These are phyloP conservation scores for Naganishia vaughanmartiniae DNA, from an alignment of 768 basidiomycete genomes.

Conservation along the genomic window DNA sequence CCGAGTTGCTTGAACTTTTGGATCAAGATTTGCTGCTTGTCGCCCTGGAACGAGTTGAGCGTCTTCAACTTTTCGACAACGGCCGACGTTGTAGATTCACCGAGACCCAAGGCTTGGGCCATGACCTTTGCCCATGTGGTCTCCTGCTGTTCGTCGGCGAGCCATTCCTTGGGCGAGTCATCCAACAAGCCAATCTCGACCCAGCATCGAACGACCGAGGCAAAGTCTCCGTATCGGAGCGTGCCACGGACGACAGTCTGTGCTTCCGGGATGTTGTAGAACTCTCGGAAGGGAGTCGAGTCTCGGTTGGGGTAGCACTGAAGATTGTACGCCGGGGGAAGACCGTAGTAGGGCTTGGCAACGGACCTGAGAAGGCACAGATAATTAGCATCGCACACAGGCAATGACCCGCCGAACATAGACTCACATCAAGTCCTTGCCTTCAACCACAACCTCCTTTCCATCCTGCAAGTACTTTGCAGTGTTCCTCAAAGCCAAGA, in stretches of 20 bases:
- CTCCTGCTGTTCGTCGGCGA: conserved; percentile 57
- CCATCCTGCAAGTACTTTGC: conserved; percentile 74
- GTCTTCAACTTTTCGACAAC: conserved; percentile 70
- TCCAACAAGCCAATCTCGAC: conserved; percentile 86
- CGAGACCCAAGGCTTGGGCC: conserved; percentile 62
- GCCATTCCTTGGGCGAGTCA: conserved; percentile 70
- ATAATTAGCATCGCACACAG: not conserved
- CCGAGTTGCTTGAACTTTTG: conserved; percentile 92
- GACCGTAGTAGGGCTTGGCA: conserved; percentile 91
- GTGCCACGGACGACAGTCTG: conserved; percentile 91
- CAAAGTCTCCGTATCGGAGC: conserved; percentile 76
- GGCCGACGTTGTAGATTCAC: conserved; percentile 71
- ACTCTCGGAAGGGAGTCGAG: conserved; percentile 83
- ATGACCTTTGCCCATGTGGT: conserved; percentile 82
- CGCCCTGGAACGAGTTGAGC: conserved; percentile 65
- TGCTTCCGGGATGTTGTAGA: conserved; percentile 88
- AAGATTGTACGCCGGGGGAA: conserved; percentile 74
- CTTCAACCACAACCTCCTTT: conserved; percentile 65
- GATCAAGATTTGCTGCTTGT: conserved; percentile 69
- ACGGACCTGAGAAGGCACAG: conserved; percentile 38
- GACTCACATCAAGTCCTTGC: conserved; percentile 75
- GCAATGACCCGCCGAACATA: conserved; percentile 1
- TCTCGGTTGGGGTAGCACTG: conserved; percentile 97
- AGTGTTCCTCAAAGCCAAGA: conserved; percentile 87
- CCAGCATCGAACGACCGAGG: conserved; percentile 82